Conservation (phyloP, 495 filamentous ascomycete genomes). For the Hypoxylon lienhwacheense region DNA sequence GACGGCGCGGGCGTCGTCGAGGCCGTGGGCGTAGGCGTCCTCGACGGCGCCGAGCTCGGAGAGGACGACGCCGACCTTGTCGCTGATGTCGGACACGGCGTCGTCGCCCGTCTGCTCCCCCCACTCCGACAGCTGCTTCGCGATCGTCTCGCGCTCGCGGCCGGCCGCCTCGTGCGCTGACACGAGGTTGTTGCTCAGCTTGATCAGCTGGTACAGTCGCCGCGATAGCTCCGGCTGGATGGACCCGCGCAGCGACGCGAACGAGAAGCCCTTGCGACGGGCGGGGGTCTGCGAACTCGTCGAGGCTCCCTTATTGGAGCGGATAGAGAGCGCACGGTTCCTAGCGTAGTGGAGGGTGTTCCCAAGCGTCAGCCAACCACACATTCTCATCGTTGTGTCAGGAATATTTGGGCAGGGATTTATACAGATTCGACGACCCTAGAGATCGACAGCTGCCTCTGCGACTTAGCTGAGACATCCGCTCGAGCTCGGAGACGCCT, state of each 20-base stretch:
- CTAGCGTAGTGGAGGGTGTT: conserved; percentile 30
- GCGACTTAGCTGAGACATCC: conserved; percentile 25
- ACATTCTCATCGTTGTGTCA: not conserved
- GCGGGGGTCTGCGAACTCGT: conserved; percentile 35
- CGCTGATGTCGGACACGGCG: conserved; percentile 80
- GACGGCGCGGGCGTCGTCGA: conserved; percentile 78
- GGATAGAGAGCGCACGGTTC: conserved; percentile 58
- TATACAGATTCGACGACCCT: conserved; percentile 38
- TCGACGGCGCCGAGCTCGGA: conserved; percentile 92
- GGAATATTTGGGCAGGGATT: conserved; percentile 14
- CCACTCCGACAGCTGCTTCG: conserved; percentile 93
- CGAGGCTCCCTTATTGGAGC: conserved; percentile 56
- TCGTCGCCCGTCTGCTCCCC: conserved; percentile 88
- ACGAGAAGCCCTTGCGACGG: conserved; percentile 60
- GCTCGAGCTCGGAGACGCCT: conserved; percentile 36
- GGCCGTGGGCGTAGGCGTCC: conserved; percentile 77
- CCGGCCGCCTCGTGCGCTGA: conserved; percentile 79
- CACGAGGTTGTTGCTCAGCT: conserved; percentile 84
- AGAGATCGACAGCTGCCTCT: conserved; percentile 20
- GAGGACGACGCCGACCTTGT: conserved; percentile 91
- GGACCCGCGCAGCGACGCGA: conserved; percentile 77
- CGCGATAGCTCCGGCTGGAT: conserved; percentile 83
- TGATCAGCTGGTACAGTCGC: conserved; percentile 86
- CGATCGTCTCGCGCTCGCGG: conserved; percentile 78
- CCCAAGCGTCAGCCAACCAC: conserved; percentile 26